Conservation (phyloP, 2,329 filamentous ascomycete species). For the Beauveria sp. region DNA sequence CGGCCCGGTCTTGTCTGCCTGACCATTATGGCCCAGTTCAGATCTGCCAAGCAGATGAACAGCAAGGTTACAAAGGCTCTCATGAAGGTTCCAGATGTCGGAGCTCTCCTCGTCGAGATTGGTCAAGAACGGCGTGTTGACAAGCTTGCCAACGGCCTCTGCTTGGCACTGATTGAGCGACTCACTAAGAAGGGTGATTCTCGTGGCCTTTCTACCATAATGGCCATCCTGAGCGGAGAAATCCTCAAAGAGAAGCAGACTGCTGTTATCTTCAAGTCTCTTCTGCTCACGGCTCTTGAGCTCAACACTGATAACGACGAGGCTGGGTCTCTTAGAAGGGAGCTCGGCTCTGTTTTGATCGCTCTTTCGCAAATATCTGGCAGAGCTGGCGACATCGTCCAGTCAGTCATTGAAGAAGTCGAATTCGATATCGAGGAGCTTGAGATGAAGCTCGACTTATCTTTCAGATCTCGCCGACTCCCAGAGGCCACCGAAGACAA, state of each 20-base stretch:
- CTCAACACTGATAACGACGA: conserved; percentile 47
- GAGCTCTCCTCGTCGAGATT: conserved; percentile 52
- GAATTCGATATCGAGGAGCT: conserved; percentile 67
- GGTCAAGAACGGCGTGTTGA: conserved; percentile 60
- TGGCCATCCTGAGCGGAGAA: conserved; percentile 51
- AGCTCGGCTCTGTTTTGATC: conserved; percentile 61
- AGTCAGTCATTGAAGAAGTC: conserved; percentile 57
- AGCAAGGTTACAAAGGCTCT: conserved; percentile 62
- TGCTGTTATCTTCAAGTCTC: conserved; percentile 56
- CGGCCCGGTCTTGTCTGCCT: conserved; percentile 71
- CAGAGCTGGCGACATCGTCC: conserved; percentile 54
- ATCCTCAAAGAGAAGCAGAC: conserved; percentile 57
- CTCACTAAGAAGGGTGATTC: conserved; percentile 53
- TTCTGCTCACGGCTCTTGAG: conserved; percentile 54
- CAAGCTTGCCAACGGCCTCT: conserved; percentile 65
- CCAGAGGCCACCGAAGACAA: conserved; percentile 44
- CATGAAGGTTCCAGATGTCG: conserved; percentile 54
- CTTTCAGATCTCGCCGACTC: conserved; percentile 51
- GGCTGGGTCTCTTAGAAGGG: conserved; percentile 50
- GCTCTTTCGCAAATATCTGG: conserved; percentile 53
- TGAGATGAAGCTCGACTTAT: conserved; percentile 66
- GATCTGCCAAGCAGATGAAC: conserved; percentile 62
- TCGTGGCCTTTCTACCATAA: conserved; percentile 50
- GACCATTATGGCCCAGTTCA: conserved; percentile 73
- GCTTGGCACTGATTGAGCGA: conserved; percentile 55